phyloP scores from a whole-genome alignment of 2,329 filamentous ascomycete species.

The Myriosclerotinia scirpicola region DNA sequence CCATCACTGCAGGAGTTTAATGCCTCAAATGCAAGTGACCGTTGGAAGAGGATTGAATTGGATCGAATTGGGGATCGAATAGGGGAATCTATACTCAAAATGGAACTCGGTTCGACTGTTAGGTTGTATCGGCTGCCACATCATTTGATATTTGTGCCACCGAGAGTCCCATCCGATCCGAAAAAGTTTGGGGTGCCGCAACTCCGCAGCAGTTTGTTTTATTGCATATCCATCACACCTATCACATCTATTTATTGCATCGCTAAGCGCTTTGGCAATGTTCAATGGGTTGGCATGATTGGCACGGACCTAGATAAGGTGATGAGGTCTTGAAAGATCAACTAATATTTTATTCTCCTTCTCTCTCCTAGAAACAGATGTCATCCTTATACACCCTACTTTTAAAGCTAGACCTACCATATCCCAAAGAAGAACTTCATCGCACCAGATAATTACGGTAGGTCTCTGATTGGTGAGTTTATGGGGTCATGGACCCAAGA shows the following conservation, averaged over 20 bases:
- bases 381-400: not conserved
- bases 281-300: not conserved
- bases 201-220: slow-evolving; percentile 16
- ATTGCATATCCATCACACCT: slow-evolving; percentile 12
- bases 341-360: slow-evolving; percentile 19
- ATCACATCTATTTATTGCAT: slow-evolving; percentile 7
- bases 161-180: slow-evolving; percentile 18
- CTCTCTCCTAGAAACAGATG: not conserved
- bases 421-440: not conserved
- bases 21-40: slow-evolving; percentile 14
- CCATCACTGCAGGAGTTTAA: slow-evolving; percentile 1
- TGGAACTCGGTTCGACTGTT: not conserved
- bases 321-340: slow-evolving; percentile 14
- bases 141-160: slow-evolving; percentile 1
- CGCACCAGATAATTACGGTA: not conserved
- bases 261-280: slow-evolving; percentile 15
- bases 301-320: slow-evolving; percentile 17
- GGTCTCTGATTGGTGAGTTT: not conserved
- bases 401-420: not conserved
- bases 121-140: slow-evolving; percentile 16
- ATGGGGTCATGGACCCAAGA: not conserved
- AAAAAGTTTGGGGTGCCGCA: slow-evolving; percentile 2
- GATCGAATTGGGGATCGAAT: slow-evolving; percentile 5
- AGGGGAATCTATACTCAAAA: not conserved
- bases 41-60: slow-evolving; percentile 1